Percentiles rank a stretch among this genome's conserved stretches.
phyloP scores from a whole-genome alignment of 495 filamentous ascomycete species.

The Aspergillus diversus region DNA sequence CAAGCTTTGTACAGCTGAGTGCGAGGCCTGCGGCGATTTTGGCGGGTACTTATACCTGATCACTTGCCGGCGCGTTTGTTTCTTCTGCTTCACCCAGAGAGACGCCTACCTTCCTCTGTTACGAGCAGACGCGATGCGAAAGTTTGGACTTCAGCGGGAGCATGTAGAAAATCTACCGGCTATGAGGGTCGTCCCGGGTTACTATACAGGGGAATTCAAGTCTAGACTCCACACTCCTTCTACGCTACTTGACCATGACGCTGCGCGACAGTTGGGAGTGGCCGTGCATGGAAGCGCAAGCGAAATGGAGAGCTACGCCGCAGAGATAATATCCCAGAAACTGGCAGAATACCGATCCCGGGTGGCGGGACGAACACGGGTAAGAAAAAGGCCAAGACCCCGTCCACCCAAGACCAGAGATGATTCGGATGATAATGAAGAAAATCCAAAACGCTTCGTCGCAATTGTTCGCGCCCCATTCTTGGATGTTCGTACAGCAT shows the following conservation, averaged over 20 bases:
- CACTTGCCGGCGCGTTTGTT: conserved; percentile 43
- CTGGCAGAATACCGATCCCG: conserved; percentile 5
- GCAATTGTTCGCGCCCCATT: conserved; percentile 28
- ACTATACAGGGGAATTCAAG: conserved; percentile 25
- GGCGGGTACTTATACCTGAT: conserved; percentile 41
- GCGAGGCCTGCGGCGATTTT: conserved; percentile 37
- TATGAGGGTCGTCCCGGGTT: conserved; percentile 26
- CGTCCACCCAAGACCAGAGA: conserved; percentile 23
- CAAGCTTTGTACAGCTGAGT: conserved; percentile 35
- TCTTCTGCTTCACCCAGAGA: conserved; percentile 35
- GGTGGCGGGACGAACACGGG: not conserved
- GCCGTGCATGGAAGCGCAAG: conserved; percentile 21
- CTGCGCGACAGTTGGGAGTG: conserved; percentile 26
- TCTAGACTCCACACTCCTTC: conserved; percentile 12
- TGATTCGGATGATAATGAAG: conserved; percentile 15
- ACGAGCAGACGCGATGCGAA: conserved; percentile 18
- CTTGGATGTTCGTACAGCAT: conserved; percentile 3
- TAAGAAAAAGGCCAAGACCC: not conserved
- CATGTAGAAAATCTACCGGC: conserved; percentile 23
- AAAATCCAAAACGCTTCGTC: conserved; percentile 30
- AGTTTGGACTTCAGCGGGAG: conserved; percentile 26
- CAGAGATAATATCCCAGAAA: conserved; percentile 10
- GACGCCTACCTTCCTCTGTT: conserved; percentile 29
- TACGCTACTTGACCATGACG: conserved; percentile 23
- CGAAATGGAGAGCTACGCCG: conserved; percentile 23